Conservation (phyloP, 2,329 filamentous ascomycete genomes). For the Hymenoscyphus albidus region DNA sequence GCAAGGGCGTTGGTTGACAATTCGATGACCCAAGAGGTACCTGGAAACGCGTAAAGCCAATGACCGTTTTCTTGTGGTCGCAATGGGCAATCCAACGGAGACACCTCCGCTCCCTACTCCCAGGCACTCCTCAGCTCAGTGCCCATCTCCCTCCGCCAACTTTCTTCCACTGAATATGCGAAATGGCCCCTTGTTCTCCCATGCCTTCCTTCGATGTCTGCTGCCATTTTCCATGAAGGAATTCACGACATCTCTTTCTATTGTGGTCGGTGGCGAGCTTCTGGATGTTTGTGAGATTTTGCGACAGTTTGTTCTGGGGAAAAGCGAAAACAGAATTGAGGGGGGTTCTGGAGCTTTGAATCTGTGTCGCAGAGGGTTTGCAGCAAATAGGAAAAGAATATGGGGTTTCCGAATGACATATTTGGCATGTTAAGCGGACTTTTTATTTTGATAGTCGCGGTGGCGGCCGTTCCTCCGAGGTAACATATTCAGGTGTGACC, state of each 20-base stretch:
- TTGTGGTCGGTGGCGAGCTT: not conserved
- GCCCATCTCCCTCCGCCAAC: not conserved
- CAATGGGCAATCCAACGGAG: not conserved
- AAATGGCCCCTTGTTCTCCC: not conserved
- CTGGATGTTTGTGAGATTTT: not conserved
- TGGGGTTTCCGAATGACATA: not conserved
- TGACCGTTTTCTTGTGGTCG: not conserved
- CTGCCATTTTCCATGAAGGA: not conserved
- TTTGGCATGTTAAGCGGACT: not conserved
- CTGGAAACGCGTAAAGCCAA: not conserved
- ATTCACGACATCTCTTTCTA: not conserved
- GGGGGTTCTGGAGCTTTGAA: not conserved
- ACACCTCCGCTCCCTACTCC: conserved; percentile 1
- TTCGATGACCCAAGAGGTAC: not conserved
- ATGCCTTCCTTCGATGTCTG: not conserved
- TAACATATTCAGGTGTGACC: not conserved
- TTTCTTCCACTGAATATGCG: not conserved
- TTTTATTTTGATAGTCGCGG: not conserved
- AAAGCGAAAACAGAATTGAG: not conserved
- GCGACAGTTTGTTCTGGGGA: not conserved
- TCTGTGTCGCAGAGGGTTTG: not conserved
- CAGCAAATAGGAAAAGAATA: not conserved
- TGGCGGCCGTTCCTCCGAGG: not conserved
- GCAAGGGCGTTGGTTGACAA: not conserved
- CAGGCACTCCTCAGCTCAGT: not conserved